phyloP scores from a whole-genome alignment of 345 rosid genomes.

The Turritis glabra region DNA sequence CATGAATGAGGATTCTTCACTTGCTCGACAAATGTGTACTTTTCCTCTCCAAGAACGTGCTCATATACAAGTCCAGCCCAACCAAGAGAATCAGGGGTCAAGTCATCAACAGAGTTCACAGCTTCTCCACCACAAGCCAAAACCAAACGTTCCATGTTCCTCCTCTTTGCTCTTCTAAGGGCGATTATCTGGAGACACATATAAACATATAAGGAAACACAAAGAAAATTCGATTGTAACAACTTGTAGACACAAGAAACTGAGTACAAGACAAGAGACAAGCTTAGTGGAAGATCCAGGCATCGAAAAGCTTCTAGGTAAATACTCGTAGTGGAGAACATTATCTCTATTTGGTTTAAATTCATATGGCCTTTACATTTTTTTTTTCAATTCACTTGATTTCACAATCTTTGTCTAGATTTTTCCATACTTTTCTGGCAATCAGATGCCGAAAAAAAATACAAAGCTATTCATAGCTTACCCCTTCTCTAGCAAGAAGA shows the following conservation, averaged over 20 bases:
- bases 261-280: background rate
- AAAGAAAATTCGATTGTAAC: background rate
- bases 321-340: background rate
- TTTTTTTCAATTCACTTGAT: constrained; percentile 6
- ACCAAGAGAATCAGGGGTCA: constrained; percentile 89
- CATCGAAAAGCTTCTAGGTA: background rate
- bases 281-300: constrained; percentile 6
- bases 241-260: constrained; percentile 6
- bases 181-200: constrained; percentile 70
- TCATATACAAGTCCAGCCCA: constrained; percentile 99
- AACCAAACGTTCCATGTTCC: constrained; percentile 97
- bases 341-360: background rate
- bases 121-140: constrained; percentile 99
- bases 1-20: constrained; percentile 92
- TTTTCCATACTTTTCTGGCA: background rate
- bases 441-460: background rate
- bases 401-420: background rate
- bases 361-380: background rate
- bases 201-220: constrained; percentile 6
- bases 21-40: constrained; percentile 94
- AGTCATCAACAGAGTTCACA: constrained; percentile 84
- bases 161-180: constrained; percentile 95
- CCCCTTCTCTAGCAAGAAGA: constrained; percentile 97
- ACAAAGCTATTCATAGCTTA: constrained; percentile 42
- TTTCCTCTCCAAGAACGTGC: constrained; percentile 93